Evolutionary conservation across 31 red algal species (phyloP), one percentile per base, ranked within the genome.

Genomic region (Asparagopsis taxiformis): DNA sequence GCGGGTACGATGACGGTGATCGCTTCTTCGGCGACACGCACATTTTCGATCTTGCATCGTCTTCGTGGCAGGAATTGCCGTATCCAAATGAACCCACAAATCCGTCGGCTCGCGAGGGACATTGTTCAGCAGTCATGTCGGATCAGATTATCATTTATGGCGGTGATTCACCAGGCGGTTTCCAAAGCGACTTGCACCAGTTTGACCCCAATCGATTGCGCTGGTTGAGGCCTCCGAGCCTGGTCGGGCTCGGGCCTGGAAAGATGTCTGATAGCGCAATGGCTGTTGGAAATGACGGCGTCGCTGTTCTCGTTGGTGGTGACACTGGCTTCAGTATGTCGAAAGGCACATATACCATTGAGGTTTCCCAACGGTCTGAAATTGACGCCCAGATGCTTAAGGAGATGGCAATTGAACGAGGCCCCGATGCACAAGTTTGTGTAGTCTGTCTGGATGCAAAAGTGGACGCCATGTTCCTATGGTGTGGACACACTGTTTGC

Each of bases 401-500:
- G 15, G 66, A 74, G 31, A 43, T 76, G 31, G 55, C 48, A 1
- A 23, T 23, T 10, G 51, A 65, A 21, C 58, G 88, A 23, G 77
- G 72, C 5, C 68, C 65, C 7, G 63, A 68, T 52, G 69, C 68
- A 0, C 55, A 62, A 22, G 29, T 13, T 21, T 91, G 88, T 31
- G 88, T 91, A 1, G 61, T 91, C 24, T 91, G 88, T 65, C 50
- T 91, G 35, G 75, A 80, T 22, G 50, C 48, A 41, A 3, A 16
- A 0, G 70, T 81, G 1, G 25, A 56, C 10, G 52, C 70, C 5
- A 55, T 81, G 51, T 90, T 82, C 25, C 20, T 90, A 28, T 90
- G 86, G 86, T 90, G 86, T 37, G 74, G 62, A 9, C 86, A 90
- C 31, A 74, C 71, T 8, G 76, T 81, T 44, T 90, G 86, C 53